These are phyloP conservation scores for Ceratobasidium sp. DNA, from an alignment of 1,284 basidiomycete genomes.

Conservation along the genomic window DNA sequence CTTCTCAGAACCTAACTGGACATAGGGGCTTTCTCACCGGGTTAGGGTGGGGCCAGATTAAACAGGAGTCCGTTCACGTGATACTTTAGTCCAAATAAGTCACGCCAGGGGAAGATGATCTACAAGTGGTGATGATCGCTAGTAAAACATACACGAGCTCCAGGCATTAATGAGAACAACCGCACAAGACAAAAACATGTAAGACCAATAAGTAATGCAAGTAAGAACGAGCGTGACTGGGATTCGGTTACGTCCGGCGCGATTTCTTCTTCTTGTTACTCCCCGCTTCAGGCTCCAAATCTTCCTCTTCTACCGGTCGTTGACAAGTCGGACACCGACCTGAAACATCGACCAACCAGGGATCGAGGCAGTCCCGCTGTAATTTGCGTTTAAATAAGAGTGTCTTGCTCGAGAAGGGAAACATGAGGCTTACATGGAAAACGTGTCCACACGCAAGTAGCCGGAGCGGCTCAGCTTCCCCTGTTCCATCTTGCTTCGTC, in stretches of 20 bases:
- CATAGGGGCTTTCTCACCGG: slow-evolving; percentile 11
- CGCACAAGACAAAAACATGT: not conserved
- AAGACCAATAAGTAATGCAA: not conserved
- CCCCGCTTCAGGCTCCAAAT: slow-evolving; percentile 14
- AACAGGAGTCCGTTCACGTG: slow-evolving; percentile 17
- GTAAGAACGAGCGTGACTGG: slow-evolving; percentile 1
- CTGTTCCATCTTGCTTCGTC: slow-evolving; percentile 67
- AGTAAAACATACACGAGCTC: slow-evolving; percentile 7
- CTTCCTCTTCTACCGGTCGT: slow-evolving; percentile 62
- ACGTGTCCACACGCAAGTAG: slow-evolving; percentile 81
- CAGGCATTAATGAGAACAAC: not conserved
- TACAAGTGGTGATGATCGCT: not conserved
- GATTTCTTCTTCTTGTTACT: slow-evolving; percentile 21
- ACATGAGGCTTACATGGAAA: slow-evolving; percentile 74
- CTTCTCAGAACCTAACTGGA: not conserved
- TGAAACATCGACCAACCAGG: slow-evolving; percentile 82
- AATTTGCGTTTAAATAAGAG: not conserved
- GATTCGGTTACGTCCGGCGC: slow-evolving; percentile 32
- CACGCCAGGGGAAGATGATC: slow-evolving; percentile 1
- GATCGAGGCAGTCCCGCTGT: slow-evolving; percentile 83
- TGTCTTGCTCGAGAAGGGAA: not conserved
- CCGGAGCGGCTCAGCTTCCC: slow-evolving; percentile 78
- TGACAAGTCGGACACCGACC: slow-evolving; percentile 84
- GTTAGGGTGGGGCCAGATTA: slow-evolving; percentile 12
- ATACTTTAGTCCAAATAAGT: not conserved